phyloP scores from a whole-genome alignment of 2,329 filamentous ascomycete species.

The Alternaria sp. region DNA sequence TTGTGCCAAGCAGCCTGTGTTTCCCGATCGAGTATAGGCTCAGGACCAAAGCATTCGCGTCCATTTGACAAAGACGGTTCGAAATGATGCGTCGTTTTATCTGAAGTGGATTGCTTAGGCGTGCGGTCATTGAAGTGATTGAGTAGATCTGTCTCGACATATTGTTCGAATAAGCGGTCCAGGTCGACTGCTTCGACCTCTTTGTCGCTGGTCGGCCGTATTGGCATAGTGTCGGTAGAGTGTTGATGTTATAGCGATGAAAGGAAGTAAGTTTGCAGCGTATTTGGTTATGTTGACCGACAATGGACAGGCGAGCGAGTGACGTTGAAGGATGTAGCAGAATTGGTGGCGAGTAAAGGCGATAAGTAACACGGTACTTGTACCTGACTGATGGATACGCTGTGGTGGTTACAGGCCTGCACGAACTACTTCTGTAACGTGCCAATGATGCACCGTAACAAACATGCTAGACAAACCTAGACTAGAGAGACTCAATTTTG shows the following conservation, averaged over 20 bases:
- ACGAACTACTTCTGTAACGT: slow-evolving; percentile 30
- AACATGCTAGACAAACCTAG: slow-evolving; percentile 44
- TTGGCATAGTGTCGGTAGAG: slow-evolving; percentile 39
- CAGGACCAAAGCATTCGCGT: slow-evolving; percentile 55
- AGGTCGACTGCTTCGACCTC: slow-evolving; percentile 62
- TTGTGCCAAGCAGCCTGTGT: slow-evolving; percentile 61
- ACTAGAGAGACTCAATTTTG: slow-evolving; percentile 46
- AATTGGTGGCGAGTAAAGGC: slow-evolving; percentile 19
- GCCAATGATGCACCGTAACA: slow-evolving; percentile 42
- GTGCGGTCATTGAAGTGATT: slow-evolving; percentile 54
- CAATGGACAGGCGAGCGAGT: slow-evolving; percentile 22
- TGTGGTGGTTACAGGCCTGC: slow-evolving; percentile 25
- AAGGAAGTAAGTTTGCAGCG: slow-evolving; percentile 37
- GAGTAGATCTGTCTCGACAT: slow-evolving; percentile 64
- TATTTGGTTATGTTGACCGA: slow-evolving; percentile 21
- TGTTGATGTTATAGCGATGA: slow-evolving; percentile 35
- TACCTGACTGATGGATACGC: slow-evolving; percentile 30
- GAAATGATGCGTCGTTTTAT: slow-evolving; percentile 61
- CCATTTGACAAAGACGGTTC: slow-evolving; percentile 59
- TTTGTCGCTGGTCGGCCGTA: slow-evolving; percentile 59
- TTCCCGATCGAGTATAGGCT: slow-evolving; percentile 58
- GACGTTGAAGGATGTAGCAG: slow-evolving; percentile 13
- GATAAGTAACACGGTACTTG: slow-evolving; percentile 24
- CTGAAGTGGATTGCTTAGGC: slow-evolving; percentile 57
- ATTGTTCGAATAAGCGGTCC: slow-evolving; percentile 69